Evolutionary conservation across 257 asterid genomes (phyloP).

Genomic region (Henckelia pumila): DNA sequence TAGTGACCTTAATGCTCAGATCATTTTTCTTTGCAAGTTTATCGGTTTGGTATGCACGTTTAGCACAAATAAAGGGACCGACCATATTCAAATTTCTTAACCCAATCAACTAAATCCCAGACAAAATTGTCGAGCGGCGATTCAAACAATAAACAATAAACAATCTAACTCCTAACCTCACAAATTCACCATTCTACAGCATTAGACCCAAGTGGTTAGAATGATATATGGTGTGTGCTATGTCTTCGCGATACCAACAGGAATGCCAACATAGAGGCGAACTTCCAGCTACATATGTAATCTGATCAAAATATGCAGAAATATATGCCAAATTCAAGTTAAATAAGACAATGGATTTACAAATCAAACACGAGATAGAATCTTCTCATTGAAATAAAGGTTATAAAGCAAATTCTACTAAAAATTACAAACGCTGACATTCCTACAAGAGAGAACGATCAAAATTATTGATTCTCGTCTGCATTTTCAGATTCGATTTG

Average conservation of each 20-base stretch:
- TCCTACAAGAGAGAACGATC: background rate
- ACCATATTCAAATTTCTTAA: too few species aligned
- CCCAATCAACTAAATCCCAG: background rate
- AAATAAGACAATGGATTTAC: background rate
- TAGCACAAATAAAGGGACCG: too few species aligned
- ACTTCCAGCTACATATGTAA: too few species aligned
- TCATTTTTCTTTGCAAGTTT: too few species aligned
- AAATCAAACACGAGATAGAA: background rate
- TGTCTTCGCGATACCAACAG: too few species aligned
- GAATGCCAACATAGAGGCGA: too few species aligned
- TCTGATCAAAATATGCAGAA: background rate
- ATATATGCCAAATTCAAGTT: background rate
- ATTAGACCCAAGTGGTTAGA: too few species aligned
- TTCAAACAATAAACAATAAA: background rate
- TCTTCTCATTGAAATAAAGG: background rate
- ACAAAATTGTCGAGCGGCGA: background rate
- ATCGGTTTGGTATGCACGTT: too few species aligned
- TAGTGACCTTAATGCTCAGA: too few species aligned
- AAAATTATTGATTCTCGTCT: constrained; percentile 25
- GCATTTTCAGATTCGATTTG: constrained; percentile 29
- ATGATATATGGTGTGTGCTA: too few species aligned
- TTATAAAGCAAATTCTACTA: constrained; percentile 4
- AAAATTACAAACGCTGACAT: background rate
- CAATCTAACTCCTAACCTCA: background rate
- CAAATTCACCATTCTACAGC: background rate